A percentile compares a stretch with the other conserved stretches of the same genome.
phyloP scores from a whole-genome alignment of 768 basidiomycete genomes.

The Pisolithus microcarpus region DNA sequence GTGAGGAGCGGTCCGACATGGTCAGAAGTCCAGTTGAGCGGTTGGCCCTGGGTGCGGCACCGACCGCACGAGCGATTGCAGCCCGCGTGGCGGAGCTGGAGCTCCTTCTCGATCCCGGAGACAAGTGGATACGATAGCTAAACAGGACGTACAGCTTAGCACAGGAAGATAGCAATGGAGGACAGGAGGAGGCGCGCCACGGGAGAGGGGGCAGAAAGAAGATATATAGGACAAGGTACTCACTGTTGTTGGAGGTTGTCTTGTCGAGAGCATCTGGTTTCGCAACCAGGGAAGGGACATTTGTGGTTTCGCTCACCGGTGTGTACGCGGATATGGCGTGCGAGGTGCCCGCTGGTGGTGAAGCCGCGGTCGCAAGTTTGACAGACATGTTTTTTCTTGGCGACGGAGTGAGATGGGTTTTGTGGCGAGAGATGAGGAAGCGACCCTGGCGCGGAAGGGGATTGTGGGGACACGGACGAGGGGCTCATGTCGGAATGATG shows the following conservation, averaged over 20 bases:
- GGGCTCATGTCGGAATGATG: conserved; percentile 24
- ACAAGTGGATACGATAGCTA: conserved; percentile 77
- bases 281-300: conserved; percentile 93
- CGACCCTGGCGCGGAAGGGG: conserved; percentile 6
- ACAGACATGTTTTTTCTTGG: conserved; percentile 52
- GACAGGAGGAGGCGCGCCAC: conserved; percentile 9
- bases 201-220: background rate
- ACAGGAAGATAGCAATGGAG: background rate
- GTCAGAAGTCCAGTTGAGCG: conserved; percentile 20
- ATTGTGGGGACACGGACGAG: conserved; percentile 5
- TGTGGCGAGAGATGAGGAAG: conserved; percentile 4
- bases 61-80: conserved; percentile 42
- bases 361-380: conserved; percentile 68
- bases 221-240: conserved; percentile 6
- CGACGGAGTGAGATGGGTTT: background rate
- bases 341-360: conserved; percentile 84
- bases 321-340: conserved; percentile 82
- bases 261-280: conserved; percentile 83
- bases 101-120: conserved; percentile 67
- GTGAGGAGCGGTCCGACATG: conserved; percentile 19
- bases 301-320: conserved; percentile 90
- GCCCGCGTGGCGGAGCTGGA: conserved; percentile 50
- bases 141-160: background rate
- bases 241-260: conserved; percentile 64
- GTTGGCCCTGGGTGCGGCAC: conserved; percentile 15